phyloP scores from a whole-genome alignment of 2,329 filamentous ascomycete genomes.

The Periconia macrospinosa region DNA sequence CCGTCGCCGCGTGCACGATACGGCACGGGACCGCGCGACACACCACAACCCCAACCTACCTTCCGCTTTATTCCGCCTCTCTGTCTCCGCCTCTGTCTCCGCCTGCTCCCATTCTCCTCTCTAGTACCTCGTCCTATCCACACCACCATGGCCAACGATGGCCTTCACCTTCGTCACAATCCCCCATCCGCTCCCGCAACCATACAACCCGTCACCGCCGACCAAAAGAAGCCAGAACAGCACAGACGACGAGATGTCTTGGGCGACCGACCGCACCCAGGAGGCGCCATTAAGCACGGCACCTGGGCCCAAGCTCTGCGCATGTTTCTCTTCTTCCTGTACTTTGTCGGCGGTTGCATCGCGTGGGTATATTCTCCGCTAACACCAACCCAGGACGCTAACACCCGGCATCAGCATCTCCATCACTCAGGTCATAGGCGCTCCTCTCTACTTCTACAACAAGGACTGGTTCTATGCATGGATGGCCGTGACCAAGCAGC shows the following conservation, averaged over 20 bases:
- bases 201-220: constrained; percentile 16
- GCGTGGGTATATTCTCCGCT: constrained; percentile 34
- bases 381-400: constrained; percentile 21
- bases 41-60: not conserved
- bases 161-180: constrained; percentile 37
- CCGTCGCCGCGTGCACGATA: no score
- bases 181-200: constrained; percentile 24
- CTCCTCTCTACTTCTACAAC: constrained; percentile 73
- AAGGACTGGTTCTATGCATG: constrained; percentile 78
- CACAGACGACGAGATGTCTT: constrained; percentile 12
- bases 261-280: constrained; percentile 30
- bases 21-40: constrained; percentile 12
- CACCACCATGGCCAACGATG: constrained; percentile 29
- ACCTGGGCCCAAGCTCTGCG: constrained; percentile 45
- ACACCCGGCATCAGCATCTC: constrained; percentile 48
- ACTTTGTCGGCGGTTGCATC: constrained; percentile 49
- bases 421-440: constrained; percentile 70
- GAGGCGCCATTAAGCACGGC: constrained; percentile 47
- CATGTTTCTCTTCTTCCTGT: constrained; percentile 48
- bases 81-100: constrained; percentile 3
- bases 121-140: constrained; percentile 3
- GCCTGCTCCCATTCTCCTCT: constrained; percentile 1
- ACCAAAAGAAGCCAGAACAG: constrained; percentile 10
- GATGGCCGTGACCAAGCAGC: constrained; percentile 84
- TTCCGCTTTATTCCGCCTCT: constrained; percentile 1